These are phyloP conservation scores for Barbarea vulgaris DNA, from an alignment of 345 rosid genomes.

Conservation along the genomic window DNA sequence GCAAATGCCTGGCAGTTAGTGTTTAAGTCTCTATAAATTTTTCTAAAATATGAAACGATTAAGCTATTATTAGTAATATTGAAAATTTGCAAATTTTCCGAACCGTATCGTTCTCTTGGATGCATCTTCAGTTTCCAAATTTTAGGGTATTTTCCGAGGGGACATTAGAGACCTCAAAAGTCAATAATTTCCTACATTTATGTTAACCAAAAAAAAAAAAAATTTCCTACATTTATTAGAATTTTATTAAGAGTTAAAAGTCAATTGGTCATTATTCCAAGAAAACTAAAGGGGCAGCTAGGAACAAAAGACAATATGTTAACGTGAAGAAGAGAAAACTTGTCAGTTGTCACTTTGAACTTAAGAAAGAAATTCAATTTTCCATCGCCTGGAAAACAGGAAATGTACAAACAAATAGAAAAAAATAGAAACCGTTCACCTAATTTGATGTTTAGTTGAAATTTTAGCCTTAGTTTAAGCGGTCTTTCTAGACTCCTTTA, in stretches of 20 bases:
- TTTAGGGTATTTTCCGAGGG: too few relatives aligned
- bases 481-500: neutral
- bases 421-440: slow-evolving; percentile 10
- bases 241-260: neutral
- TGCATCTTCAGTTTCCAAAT: too few relatives aligned
- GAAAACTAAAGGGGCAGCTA: neutral
- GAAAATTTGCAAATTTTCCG: too few relatives aligned
- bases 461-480: neutral
- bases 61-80: neutral
- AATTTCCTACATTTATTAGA: too few relatives aligned
- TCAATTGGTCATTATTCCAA: neutral
- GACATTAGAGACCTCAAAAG: too few relatives aligned
- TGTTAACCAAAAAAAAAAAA: too few relatives aligned
- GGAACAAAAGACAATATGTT: slow-evolving; percentile 4
- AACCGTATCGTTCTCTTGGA: too few relatives aligned
- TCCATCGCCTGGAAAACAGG: slow-evolving; percentile 14
- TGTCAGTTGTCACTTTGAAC: neutral
- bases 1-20: neutral
- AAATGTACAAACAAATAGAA: neutral
- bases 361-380: neutral
- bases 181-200: too few relatives aligned
- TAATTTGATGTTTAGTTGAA: slow-evolving; percentile 5
- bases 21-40: neutral
- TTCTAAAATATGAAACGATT: neutral
- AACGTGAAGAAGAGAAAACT: neutral